A percentile compares a stretch with the other conserved stretches of the same genome.
Conservation (phyloP, 495 filamentous ascomycete species). For the Neohortaea acidophila region DNA sequence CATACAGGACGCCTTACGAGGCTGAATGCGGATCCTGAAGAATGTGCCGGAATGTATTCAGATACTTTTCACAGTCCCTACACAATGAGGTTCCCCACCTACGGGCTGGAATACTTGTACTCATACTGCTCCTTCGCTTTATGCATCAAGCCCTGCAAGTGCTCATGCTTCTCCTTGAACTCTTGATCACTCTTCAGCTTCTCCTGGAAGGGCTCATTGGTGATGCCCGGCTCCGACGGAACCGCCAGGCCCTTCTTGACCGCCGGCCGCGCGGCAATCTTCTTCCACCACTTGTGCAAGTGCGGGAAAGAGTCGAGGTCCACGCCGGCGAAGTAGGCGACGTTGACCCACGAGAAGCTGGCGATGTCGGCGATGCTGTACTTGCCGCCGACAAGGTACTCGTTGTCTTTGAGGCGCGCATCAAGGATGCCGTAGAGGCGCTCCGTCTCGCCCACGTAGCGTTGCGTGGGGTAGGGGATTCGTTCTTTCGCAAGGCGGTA, state of each 20-base stretch:
- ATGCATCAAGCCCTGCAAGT: slow-evolving; percentile 14
- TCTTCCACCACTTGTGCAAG: slow-evolving; percentile 23
- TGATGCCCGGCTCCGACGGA: slow-evolving; percentile 14
- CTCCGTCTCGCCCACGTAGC: slow-evolving; percentile 27
- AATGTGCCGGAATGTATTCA: no score
- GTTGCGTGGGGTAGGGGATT: slow-evolving; percentile 25
- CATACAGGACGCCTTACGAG: no score
- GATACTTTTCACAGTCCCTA: no score
- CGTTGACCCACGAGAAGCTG: slow-evolving; percentile 25
- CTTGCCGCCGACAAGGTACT: slow-evolving; percentile 27
- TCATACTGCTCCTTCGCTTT: slow-evolving; percentile 25
- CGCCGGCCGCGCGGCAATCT: slow-evolving; percentile 21
- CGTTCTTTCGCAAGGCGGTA: slow-evolving; percentile 23
- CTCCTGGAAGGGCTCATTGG: slow-evolving; percentile 17
- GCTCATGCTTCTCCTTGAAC: slow-evolving; percentile 20
- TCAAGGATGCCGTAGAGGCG: slow-evolving; percentile 26
- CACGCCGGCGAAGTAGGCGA: slow-evolving; percentile 18
- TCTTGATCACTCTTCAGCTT: slow-evolving; percentile 23
- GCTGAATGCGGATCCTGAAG: no score
- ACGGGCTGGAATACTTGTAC: slow-evolving; percentile 19
- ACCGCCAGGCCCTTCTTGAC: slow-evolving; percentile 22
- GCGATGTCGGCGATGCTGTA: slow-evolving; percentile 28
- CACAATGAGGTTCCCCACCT: no score
- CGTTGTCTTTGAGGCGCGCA: slow-evolving; percentile 19
- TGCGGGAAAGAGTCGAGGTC: slow-evolving; percentile 24